Percentiles rank a stretch among this genome's conserved stretches.
These are phyloP conservation scores for Aquilaria yunnanensis DNA, from an alignment of 345 rosid species.

Conservation along the genomic window DNA sequence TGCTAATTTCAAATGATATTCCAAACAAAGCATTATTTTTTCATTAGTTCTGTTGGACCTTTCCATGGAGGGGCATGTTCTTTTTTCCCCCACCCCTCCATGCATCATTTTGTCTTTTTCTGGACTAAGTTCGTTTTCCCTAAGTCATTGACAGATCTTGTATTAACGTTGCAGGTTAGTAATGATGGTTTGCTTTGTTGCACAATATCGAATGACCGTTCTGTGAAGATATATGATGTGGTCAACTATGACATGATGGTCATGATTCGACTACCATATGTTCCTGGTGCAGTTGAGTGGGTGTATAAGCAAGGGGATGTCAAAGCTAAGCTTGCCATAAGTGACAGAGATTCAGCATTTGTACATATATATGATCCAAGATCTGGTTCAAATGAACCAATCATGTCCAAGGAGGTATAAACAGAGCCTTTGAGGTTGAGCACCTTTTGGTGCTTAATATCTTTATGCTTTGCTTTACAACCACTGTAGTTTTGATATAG, in stretches of 20 bases:
- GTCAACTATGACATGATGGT: slow-evolving; percentile 98
- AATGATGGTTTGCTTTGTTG: slow-evolving; percentile 91
- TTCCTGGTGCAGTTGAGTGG: slow-evolving; percentile 89
- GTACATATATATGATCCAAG: slow-evolving; percentile 90
- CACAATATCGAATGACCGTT: slow-evolving; percentile 77
- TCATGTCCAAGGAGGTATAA: slow-evolving; percentile 61
- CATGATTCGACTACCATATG: slow-evolving; percentile 76
- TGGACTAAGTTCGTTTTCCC: too few species aligned
- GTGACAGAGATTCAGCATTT: slow-evolving; percentile 67
- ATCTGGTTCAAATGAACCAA: slow-evolving; percentile 76
- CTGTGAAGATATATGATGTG: slow-evolving; percentile 91
- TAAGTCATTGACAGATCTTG: slow-evolving; percentile 45
- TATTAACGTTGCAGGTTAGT: slow-evolving; percentile 87
- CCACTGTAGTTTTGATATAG: too few species aligned
- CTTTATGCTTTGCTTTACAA: not conserved
- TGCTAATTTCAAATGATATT: too few species aligned
- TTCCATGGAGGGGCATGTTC: too few species aligned
- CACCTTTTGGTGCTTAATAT: not conserved
- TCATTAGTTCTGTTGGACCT: too few species aligned
- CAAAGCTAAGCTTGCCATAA: slow-evolving; percentile 84
- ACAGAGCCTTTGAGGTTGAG: not conserved
- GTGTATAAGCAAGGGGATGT: slow-evolving; percentile 94
- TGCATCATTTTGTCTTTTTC: too few species aligned
- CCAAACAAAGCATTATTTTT: too few species aligned
- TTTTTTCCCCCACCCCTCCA: too few species aligned